Base-by-base conservation (phyloP, 257 asterid genomes). In the Ligustrum vulgare region DNA sequence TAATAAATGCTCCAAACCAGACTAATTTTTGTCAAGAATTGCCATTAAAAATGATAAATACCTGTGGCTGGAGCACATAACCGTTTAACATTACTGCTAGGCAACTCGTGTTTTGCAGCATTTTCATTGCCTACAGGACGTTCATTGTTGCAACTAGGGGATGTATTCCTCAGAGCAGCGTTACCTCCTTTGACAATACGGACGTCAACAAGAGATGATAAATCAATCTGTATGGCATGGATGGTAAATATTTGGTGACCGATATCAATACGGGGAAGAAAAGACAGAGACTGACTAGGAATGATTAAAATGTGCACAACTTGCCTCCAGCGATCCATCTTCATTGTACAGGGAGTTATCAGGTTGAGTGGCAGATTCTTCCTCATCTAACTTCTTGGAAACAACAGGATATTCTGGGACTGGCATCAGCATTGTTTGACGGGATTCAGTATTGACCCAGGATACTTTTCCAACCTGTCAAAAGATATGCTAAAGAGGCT, bases 261-360 rank as follows among this genome's bases (percentile, higher is more conserved):
- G 31, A 20, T 22, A 67, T 36, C 68, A 58, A 56, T 9, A 64
- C 36, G 68, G 51, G 28, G 15, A 12, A 35, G 72, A 18, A 35
- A 32, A 67, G 20, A 3, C 63, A 18, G 67, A 60, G 20, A n/a
- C 16, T 22, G 9, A 16, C 10, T 23, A 10, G 1, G 13, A 70
- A 67, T 75, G 25, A n/a, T 71, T 41, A 69, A n/a, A 22, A 74
- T 67, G 37, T 60, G n/a, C 58, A 56, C 18, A 31, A 74, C 71
- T 74, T 80, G 90, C 98, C 97, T 93, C 91, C 91, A 95, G 86
- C 3, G 97, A 91, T 63, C 99, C 99, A 84, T 95, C 97, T 83
- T 87, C 93, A 71, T 87, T 87, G 78, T 95, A 90, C 54, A 87
- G 85, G 71, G 91, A 83, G 75, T 78, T 78, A 75, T 86, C 89